These are phyloP conservation scores for Xylaria sp. DNA, from an alignment of 2,329 filamentous ascomycete species.

Conservation along the genomic window DNA sequence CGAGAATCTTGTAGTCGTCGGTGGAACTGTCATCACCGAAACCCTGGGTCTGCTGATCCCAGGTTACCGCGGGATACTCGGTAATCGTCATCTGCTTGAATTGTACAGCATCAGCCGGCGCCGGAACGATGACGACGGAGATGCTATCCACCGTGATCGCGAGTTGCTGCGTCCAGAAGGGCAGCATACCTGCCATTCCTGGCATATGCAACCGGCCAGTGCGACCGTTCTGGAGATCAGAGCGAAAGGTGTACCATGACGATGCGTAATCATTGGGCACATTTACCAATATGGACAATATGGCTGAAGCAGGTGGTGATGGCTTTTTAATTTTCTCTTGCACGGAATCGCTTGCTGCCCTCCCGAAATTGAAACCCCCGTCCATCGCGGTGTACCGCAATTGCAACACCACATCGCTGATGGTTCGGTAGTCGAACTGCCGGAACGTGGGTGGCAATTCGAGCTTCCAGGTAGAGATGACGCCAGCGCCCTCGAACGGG, in stretches of 20 bases:
- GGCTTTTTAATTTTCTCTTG: neutral
- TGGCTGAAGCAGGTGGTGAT: neutral
- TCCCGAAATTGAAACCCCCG: neutral
- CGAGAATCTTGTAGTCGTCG: neutral
- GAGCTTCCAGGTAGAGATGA: neutral
- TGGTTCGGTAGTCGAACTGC: conserved; percentile 24
- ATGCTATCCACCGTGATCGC: neutral
- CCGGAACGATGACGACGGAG: neutral
- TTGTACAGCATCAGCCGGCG: neutral
- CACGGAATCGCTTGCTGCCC: neutral
- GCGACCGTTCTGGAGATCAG: neutral
- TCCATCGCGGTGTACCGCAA: conserved; percentile 28
- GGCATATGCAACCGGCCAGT: neutral
- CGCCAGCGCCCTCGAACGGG: conserved; percentile 21
- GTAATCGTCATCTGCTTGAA: neutral
- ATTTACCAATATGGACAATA: neutral
- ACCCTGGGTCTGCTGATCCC: neutral
- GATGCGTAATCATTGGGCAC: neutral
- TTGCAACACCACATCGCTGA: conserved; percentile 24
- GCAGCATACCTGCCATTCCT: neutral
- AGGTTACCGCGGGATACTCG: neutral
- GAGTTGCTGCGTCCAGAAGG: neutral
- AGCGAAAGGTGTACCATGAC: neutral
- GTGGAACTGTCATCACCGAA: neutral
- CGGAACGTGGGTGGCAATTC: neutral